phyloP scores from a whole-genome alignment of 2,329 filamentous ascomycete species.

The Aspergillus sp. region DNA sequence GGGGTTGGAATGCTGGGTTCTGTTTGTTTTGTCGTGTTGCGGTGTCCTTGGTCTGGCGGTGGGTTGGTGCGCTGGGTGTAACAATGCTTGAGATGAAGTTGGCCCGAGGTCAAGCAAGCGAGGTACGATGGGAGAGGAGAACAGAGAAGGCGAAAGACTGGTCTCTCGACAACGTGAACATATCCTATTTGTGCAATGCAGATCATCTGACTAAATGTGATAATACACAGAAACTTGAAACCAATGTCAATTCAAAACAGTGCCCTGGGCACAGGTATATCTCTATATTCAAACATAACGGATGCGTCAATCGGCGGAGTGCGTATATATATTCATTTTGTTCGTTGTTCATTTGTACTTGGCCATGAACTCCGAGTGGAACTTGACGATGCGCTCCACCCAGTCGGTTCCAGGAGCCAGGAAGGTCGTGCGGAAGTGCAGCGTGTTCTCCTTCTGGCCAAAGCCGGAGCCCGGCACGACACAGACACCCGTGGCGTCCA shows the following conservation, averaged over 20 bases:
- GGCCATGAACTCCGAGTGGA: conserved; percentile 88
- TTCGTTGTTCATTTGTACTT: conserved; percentile 53
- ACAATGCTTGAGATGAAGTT: too few relatives aligned
- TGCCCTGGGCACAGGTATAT: conserved; percentile 1
- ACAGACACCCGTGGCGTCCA: conserved; percentile 92
- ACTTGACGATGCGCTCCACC: conserved; percentile 82
- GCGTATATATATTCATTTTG: background rate
- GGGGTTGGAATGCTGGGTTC: background rate
- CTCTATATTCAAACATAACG: conserved; percentile 3
- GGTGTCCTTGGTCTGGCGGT: too few relatives aligned
- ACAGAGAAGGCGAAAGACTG: too few relatives aligned
- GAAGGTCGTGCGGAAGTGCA: conserved; percentile 97
- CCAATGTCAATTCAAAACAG: background rate
- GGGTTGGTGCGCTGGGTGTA: too few relatives aligned
- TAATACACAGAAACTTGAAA: too few relatives aligned
- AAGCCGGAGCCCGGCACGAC: conserved; percentile 92
- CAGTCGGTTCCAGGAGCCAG: conserved; percentile 94
- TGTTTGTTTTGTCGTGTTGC: background rate
- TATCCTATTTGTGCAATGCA: too few relatives aligned
- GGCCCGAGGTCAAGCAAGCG: too few relatives aligned
- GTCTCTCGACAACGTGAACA: too few relatives aligned
- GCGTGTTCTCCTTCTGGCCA: conserved; percentile 84
- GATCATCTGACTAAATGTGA: too few relatives aligned
- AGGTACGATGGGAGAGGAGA: too few relatives aligned
- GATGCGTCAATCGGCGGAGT: background rate